Base-by-base conservation (phyloP, 306 rosid genomes). In the Hylodesmum podocarpum region DNA sequence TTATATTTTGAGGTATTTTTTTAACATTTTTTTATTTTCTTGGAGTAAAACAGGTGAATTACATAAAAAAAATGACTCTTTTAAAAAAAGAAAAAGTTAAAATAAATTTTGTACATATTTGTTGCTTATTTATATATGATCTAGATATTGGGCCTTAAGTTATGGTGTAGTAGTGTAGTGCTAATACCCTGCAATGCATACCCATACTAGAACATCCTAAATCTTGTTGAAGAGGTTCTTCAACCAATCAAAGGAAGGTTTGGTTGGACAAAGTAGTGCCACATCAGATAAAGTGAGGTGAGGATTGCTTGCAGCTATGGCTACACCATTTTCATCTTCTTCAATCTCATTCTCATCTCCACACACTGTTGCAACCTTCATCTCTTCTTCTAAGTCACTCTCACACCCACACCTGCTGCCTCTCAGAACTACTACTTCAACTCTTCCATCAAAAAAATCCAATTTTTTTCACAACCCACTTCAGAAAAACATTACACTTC, bases 301-400 rank as follows among this genome's bases (percentile, higher is more conserved):
- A 27, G 76, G 4, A 58, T 58, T 62, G 46, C 46, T 40, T 40
- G 68, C 27, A 81, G 70, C 85, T 55, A 93, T 94, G 98, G 83
- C 91, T 62, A 63, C 81, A 59, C 22, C 82, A 76, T 85, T 87
- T 49, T 37, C 66, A 24, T 39, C 39, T 1, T 54, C 82, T 74
- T 85, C 83, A n/a, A 67, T 24, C 54, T 47, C 21, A 16, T n/a
- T 47, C 59, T 51, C 28, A 19, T 83, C 91, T 59, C 80, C 85
- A 8, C 61, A 44, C 4, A 18, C 61, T 19, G 80, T 66, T 19
- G 80, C 87, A 19, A 69, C 83, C 59, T 86, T 58, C 31, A 66
- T 85, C 66, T 79, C 89, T 63, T 18, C 63, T 49, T 71, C 78
- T 19, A n/a, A n/a, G n/a, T 3, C 61, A 14, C 68, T 66, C 0